Percentiles rank a stretch among this genome's conserved stretches.
phyloP scores from a whole-genome alignment of 345 rosid genomes.

The Anacardium occidentale region DNA sequence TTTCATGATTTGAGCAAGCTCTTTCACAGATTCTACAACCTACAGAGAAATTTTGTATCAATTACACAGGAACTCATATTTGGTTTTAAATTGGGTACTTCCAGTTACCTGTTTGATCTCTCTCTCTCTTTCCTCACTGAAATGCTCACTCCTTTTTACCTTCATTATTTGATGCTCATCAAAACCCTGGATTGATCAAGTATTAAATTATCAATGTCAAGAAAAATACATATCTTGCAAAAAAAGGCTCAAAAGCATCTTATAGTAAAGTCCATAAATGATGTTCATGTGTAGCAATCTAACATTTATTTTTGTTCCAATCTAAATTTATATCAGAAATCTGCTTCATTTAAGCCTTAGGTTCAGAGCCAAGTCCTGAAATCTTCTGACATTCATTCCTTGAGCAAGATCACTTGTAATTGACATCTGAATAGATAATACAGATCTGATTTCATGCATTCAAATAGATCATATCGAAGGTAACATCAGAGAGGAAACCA shows the following conservation, averaged over 20 bases:
- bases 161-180: slow-evolving; percentile 76
- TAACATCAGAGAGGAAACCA: not conserved
- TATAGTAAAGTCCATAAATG: not conserved
- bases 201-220: slow-evolving; percentile 5
- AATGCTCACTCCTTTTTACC: slow-evolving; percentile 71
- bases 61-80: not conserved
- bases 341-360: not conserved
- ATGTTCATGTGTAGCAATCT: not conserved
- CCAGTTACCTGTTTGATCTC: slow-evolving; percentile 81
- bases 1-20: slow-evolving; percentile 96
- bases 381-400: not conserved
- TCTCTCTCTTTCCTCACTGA: slow-evolving; percentile 75
- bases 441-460: not conserved
- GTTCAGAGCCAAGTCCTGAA: not conserved
- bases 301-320: not conserved
- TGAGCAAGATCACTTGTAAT: not conserved
- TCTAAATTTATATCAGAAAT: not conserved
- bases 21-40: slow-evolving; percentile 92
- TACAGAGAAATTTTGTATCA: slow-evolving; percentile 22
- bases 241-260: not conserved
- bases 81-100: slow-evolving; percentile 4
- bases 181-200: slow-evolving; percentile 30
- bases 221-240: not conserved
- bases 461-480: slow-evolving; percentile 1
- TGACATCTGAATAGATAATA: not conserved